Evolutionary conservation across 257 asterid genomes (phyloP), one percentile per base, ranked within the genome.

Genomic region (Parsonsia alboflavescens): DNA sequence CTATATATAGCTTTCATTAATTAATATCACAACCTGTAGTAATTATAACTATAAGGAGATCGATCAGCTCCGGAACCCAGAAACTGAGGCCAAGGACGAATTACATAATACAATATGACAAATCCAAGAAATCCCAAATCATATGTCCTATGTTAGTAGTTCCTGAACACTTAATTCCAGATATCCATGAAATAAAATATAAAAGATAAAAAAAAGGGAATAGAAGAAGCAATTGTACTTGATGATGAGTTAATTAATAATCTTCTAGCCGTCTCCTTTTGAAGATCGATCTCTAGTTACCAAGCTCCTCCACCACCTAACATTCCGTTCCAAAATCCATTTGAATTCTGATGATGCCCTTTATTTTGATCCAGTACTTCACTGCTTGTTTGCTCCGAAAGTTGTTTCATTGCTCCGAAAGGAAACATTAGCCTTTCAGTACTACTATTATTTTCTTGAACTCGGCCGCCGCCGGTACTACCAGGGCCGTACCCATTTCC

Each of bases 271-370:
- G 24, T 49, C 24, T 58, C 30, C 63, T 15, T n/a, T n/a, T 53
- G 66, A 5, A 28, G 48, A 70, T 72, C 68, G 45, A 62, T 71
- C 70, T 73, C 78, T 11, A 50, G 3, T 52, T 77, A 86, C 90
- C 90, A 90, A 56, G 87, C 79, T 44, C 83, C 88, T 75, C 92
- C 89, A 69, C 92, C 89, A 69, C 92, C 88, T 70, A 90, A 75
- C 87, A 89, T 84, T 66, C 93, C 96, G 77, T 78, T 89, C 97
- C 96, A 91, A 33, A 76, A 87, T 68, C 91, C 92, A 81, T 83
- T 86, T 58, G 89, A 67, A 82, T 78, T 86, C 70, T 83, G 80
- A 11, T 80, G 89, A 10, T 33, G 39, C 39, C 85, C 89, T 72
- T 83, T 88, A 50, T 80, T 84, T 76, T 82, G 62, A 69, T 77